Evolutionary conservation across 495 filamentous ascomycete species (phyloP).

Genomic region (Podospora fimiseda): DNA sequence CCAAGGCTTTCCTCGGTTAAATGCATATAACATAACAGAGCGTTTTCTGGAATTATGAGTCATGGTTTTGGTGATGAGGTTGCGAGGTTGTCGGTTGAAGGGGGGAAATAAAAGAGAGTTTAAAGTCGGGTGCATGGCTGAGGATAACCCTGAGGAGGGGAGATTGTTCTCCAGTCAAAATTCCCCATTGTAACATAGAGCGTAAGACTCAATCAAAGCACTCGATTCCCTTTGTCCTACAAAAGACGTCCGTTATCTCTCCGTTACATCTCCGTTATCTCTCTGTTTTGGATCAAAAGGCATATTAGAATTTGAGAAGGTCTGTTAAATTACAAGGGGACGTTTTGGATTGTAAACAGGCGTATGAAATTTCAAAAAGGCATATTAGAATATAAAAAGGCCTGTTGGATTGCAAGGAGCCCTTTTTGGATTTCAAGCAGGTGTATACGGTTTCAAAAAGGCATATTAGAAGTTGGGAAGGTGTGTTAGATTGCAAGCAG

Average conservation of each 20-base stretch:
- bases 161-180: conserved; percentile 30
- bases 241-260: background rate
- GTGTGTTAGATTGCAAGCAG: too few species aligned
- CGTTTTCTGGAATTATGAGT: conserved; percentile 2
- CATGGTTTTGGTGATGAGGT: conserved; percentile 9
- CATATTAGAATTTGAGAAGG: background rate
- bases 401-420: background rate
- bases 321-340: background rate
- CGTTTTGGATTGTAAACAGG: background rate
- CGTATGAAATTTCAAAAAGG: background rate
- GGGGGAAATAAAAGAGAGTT: conserved; percentile 21
- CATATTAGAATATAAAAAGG: background rate
- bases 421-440: too few species aligned
- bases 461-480: too few species aligned
- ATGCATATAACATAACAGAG: conserved; percentile 28
- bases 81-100: conserved; percentile 16
- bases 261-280: background rate
- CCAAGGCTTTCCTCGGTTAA: conserved; percentile 76
- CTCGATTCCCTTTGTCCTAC: conserved; percentile 45
- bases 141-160: conserved; percentile 32
- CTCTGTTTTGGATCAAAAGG: background rate
- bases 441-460: background rate
- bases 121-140: conserved; percentile 34
- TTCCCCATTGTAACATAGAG: conserved; percentile 43
- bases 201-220: conserved; percentile 40